phyloP scores from a whole-genome alignment of 2,329 filamentous ascomycete genomes.

The Ascochyta fabae region DNA sequence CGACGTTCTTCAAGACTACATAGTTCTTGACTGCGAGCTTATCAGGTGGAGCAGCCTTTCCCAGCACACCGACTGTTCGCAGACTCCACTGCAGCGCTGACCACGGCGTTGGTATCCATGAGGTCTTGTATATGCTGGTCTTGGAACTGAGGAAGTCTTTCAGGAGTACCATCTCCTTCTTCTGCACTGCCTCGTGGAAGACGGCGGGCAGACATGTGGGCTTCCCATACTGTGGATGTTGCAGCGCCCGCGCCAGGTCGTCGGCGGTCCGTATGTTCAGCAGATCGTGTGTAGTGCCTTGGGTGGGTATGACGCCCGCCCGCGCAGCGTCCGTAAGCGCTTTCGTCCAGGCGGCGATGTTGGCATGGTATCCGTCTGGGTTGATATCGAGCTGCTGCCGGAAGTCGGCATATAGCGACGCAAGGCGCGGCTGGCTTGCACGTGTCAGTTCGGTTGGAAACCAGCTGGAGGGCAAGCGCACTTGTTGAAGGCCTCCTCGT shows the following conservation, averaged over 20 bases:
- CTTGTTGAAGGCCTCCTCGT: slow-evolving; percentile 59
- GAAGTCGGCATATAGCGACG: slow-evolving; percentile 90
- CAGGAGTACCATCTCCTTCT: slow-evolving; percentile 72
- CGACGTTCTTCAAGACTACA: slow-evolving; percentile 70
- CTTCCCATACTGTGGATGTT: slow-evolving; percentile 78
- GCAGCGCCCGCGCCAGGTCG: slow-evolving; percentile 72
- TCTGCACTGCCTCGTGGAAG: slow-evolving; percentile 74
- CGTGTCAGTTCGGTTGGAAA: slow-evolving; percentile 15
- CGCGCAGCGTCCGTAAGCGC: slow-evolving; percentile 73
- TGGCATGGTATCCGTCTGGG: slow-evolving; percentile 83
- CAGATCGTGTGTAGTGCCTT: slow-evolving; percentile 51
- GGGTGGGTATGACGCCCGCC: slow-evolving; percentile 63
- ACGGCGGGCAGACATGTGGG: slow-evolving; percentile 82
- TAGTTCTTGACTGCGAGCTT: slow-evolving; percentile 67
- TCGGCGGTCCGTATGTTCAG: slow-evolving; percentile 63
- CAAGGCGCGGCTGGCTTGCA: slow-evolving; percentile 70
- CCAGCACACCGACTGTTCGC: slow-evolving; percentile 66
- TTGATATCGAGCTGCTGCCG: slow-evolving; percentile 75
- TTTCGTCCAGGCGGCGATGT: slow-evolving; percentile 78
- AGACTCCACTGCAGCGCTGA: slow-evolving; percentile 77
- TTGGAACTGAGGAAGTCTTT: slow-evolving; percentile 69
- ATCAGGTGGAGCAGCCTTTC: slow-evolving; percentile 57
- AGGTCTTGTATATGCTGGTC: slow-evolving; percentile 74
- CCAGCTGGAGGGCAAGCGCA: slow-evolving; percentile 21
- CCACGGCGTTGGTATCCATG: slow-evolving; percentile 74